Base-by-base conservation (phyloP, 306 rosid species). In the Albizia julibrissin region DNA sequence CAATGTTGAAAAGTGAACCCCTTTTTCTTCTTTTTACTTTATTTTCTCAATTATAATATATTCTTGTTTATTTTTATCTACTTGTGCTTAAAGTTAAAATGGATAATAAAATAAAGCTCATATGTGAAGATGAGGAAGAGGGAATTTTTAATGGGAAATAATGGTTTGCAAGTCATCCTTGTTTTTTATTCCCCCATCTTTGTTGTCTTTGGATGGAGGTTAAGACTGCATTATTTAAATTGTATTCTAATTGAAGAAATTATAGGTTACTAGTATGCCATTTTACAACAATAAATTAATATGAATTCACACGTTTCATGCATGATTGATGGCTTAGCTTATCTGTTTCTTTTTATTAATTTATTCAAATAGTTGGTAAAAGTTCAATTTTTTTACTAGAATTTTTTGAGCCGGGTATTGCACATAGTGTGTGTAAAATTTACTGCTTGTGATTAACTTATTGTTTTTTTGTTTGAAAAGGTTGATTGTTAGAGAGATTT, bases 191-290 rank as follows among this genome's bases (percentile, higher is more conserved):
- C 21, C 22, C 69, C n/a, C 72, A 76, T 76, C 29, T 27, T 61
- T 62, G 59, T 61, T 76, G 71, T 62, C 59, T 76, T 59, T 43
- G 80, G 80, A 49, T 76, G 59, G 62, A 76, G 80, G 33, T 76
- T 61, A 61, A 76, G 80, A 18, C 31, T 76, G 62, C 43, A 76
- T 29, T 34, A 61, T 40, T 61, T 34, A 42, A 24, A 40, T 62
- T 26, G 59, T 76, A 24, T 61, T 76, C 46, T 43, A 62, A 76
- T 42, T 26, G 52, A 40, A 59, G 29, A 61, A 40, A 43, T 62
- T 47, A 76, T 42, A 42, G 27, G 72, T 49, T 16, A 27, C 79
- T 22, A 39, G 22, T 59, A 24, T 56, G 39, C 24, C 34, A 34
- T 75, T 13, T n/a, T n/a, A n/a, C 50, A 34, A 12, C 42, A 54